phyloP scores from a whole-genome alignment of 768 basidiomycete species.

The Mycena capillaripes region DNA sequence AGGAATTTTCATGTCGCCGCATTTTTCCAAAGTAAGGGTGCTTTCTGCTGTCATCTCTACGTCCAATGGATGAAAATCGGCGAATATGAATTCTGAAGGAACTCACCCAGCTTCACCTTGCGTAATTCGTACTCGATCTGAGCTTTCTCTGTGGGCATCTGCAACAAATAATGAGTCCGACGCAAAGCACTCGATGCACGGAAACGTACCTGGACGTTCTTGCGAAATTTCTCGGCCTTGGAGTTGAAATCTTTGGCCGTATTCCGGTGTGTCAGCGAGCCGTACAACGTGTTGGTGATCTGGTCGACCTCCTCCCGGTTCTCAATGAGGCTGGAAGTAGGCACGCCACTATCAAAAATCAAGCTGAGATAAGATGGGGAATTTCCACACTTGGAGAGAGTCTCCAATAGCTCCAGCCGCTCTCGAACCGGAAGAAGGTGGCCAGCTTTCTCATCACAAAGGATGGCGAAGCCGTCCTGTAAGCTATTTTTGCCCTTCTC shows the following conservation, averaged over 20 bases:
- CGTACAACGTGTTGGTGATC: constrained; percentile 7
- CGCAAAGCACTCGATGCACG: background rate
- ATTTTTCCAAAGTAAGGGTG: background rate
- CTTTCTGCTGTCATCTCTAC: background rate
- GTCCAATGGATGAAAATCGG: background rate
- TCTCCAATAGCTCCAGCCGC: background rate
- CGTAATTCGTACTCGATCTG: constrained; percentile 14
- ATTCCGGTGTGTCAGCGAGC: background rate
- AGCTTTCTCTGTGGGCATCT: constrained; percentile 15
- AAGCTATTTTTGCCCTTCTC: constrained; percentile 5
- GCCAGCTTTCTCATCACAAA: background rate
- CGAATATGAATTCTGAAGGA: background rate
- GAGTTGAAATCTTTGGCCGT: constrained; percentile 15
- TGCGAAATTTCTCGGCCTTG: constrained; percentile 10
- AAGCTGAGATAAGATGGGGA: background rate
- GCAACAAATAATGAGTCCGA: background rate
- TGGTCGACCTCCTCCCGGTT: constrained; percentile 1
- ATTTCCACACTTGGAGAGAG: background rate
- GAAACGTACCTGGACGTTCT: constrained; percentile 1
- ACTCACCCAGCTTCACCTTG: background rate
- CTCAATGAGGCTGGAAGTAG: background rate
- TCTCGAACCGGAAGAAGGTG: background rate
- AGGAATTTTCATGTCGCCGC: background rate
- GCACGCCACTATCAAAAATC: background rate
- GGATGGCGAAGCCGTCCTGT: background rate